These are phyloP conservation scores for Pythium oligandrum DNA, from an alignment of 352 stramenopile genomes.

Conservation along the genomic window DNA sequence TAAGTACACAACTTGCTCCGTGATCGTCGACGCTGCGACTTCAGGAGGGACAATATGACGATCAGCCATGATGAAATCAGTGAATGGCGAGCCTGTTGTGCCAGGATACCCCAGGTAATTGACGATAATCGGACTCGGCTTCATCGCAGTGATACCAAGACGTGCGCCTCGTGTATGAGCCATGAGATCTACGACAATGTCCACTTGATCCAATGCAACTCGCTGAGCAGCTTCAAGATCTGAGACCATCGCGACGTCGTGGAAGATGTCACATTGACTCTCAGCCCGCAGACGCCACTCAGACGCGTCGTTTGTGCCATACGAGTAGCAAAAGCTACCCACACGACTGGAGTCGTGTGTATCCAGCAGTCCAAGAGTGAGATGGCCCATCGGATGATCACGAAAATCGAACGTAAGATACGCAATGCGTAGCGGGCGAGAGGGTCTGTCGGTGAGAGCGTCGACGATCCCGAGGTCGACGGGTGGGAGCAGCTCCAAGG, in stretches of 20 bases:
- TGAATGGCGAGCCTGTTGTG: constrained; percentile 71
- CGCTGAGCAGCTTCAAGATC: constrained; percentile 49
- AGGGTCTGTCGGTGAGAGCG: constrained; percentile 21
- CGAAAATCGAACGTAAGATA: constrained; percentile 90
- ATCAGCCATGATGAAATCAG: constrained; percentile 81
- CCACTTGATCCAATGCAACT: constrained; percentile 53
- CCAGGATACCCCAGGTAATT: constrained; percentile 92
- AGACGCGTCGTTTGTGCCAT: constrained; percentile 74
- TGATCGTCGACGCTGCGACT: constrained; percentile 38
- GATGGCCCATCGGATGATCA: constrained; percentile 91
- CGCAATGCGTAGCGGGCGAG: constrained; percentile 55
- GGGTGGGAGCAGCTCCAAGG: constrained; percentile 26
- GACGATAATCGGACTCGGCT: constrained; percentile 58
- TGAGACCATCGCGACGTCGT: constrained; percentile 43
- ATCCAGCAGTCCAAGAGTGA: constrained; percentile 83
- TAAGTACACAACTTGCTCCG: constrained; percentile 86
- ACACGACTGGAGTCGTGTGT: constrained; percentile 50
- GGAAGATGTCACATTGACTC: constrained; percentile 44
- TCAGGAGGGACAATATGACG: constrained; percentile 55
- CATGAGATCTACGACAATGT: constrained; percentile 92
- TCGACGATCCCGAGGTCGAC: not conserved
- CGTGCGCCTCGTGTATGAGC: constrained; percentile 83
- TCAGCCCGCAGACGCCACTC: constrained; percentile 55
- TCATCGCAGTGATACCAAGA: constrained; percentile 51
- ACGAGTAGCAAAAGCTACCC: constrained; percentile 70